Base-by-base conservation (phyloP, 495 filamentous ascomycete species). In the Apodospora peruviana region DNA sequence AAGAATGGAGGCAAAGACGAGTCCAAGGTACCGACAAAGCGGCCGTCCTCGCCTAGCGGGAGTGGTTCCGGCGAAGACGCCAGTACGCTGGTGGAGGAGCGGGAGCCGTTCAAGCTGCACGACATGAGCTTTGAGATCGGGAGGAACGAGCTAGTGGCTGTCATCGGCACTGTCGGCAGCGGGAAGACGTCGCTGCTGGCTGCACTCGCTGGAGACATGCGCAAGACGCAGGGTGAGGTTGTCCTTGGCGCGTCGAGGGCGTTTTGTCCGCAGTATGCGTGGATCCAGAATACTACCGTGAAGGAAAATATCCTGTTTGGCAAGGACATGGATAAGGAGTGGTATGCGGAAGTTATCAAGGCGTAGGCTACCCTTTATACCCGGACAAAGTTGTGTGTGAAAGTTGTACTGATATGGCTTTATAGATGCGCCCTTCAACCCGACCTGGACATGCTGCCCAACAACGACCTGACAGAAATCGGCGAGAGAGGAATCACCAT, bases 181-280 rank as follows among this genome's bases (percentile, higher is more conserved):
- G 93, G 93, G 1, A 98, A 98, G 63, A 93, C 81, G 48, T 96
- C 91, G 1, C 70, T 98, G 19, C 81, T 98, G 2, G 87, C 88
- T 41, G 90, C 93, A 5, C 67, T 97, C 37, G 91, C 91, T 2
- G 91, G 93, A 23, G 91, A 98, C 55, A 98, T 98, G 93, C 77
- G 90, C 17, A 80, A 82, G 60, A 93, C 87, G 0, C 67, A 69
- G 11, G 93, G 93, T 1, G 72, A 77, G 29, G 75, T 96, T 5
- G 76, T 76, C 4, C 70, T 95, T 45, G 88, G 90, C 40, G 87
- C 87, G 2, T 81, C 80, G 2, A 70, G 90, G 42, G 87, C 90
- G 0, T 96, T 94, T 56, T 98, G 93, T 56, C 90, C 93, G 0
- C 93, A 98, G 58, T 95, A 93, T 59, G 87, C 93, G 3, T 98